Conservation (phyloP, 23 red algal genomes). For the Gracilariopsis chorda region DNA sequence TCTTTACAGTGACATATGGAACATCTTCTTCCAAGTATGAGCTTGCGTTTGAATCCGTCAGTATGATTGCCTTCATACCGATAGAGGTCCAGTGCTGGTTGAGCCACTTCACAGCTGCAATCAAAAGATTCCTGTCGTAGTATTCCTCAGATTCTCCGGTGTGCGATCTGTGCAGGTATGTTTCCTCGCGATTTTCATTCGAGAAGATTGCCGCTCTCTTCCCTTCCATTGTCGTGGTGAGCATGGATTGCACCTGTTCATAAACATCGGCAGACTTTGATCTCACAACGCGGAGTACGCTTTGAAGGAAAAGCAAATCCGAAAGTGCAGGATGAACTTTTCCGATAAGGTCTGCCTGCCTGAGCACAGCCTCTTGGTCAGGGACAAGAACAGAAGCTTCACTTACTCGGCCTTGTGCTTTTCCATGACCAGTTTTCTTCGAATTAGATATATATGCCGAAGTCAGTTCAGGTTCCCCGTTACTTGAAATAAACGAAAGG, state of each 20-base stretch:
- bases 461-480: background rate
- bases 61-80: slow-evolving; percentile 60
- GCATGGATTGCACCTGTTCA: slow-evolving; percentile 51
- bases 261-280: slow-evolving; percentile 56
- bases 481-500: too few relatives aligned
- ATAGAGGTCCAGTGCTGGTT: slow-evolving; percentile 30
- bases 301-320: slow-evolving; percentile 86
- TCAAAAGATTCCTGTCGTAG: slow-evolving; percentile 50
- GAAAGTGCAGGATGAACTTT: slow-evolving; percentile 39
- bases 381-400: slow-evolving; percentile 45
- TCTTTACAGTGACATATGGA: slow-evolving; percentile 17
- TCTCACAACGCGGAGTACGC: slow-evolving; percentile 74
- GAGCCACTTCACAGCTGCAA: slow-evolving; percentile 57
- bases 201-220: slow-evolving; percentile 56
- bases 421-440: slow-evolving; percentile 23
- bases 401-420: slow-evolving; percentile 21
- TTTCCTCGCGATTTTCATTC: slow-evolving; percentile 66
- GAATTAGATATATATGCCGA: background rate
- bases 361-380: slow-evolving; percentile 59
- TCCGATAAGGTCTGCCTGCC: slow-evolving; percentile 63
- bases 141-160: slow-evolving; percentile 60
- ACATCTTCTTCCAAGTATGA: slow-evolving; percentile 16
- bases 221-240: slow-evolving; percentile 65
- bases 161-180: slow-evolving; percentile 55
- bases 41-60: slow-evolving; percentile 48